Evolutionary conservation across 805 yeast species (phyloP), one percentile per base, ranked within the genome.

Genomic region (Lachancea lanzarotensis): DNA sequence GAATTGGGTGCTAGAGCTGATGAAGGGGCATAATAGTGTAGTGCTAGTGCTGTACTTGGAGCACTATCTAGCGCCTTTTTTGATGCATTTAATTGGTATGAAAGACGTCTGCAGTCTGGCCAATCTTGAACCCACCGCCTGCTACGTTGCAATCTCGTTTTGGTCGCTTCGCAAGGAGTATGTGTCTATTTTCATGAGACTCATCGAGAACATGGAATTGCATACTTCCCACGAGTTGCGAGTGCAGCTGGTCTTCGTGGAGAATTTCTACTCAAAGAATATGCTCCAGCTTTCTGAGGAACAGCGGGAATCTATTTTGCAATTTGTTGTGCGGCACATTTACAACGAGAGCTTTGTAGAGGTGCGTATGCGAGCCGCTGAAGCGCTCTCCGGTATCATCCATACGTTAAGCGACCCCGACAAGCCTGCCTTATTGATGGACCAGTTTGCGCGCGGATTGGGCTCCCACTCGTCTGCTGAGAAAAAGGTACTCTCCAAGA

Each of bases 91-190:
- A 38, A 76, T 80, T 42, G 74, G 72, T 37, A 74, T 84, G 70
- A 80, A 86, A 48, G 97, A 91, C 49, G 86, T 86, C 12, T 84
- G 95, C 52, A 86, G 84, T 52, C 63, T 84, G 45, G 82, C 82
- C 0, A 74, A 73, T 27, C 63, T 84, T 10, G 71, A 72, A 33
- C 84, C 91, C 0, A 70, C 75, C 1, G 54, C 63, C 7, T 52
- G 76, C 18, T 72, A 76, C 50, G 60, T 68, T 15, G 58, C 66
- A 25, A 58, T 83, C 3, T 77, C 82, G 0, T 66, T 71, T 20
- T 55, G 78, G 27, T 70, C 79, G 5, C 75, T 68, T 48, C 65
- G 75, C 33, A 58, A 65, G 13, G 66, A 63, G 47, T 51, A 77
- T 53, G 43, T 77, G 52, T 54, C 71, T 46, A 54, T 60, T 47